Conservation (phyloP, 257 asterid species). For the Solanum chiquidenum region DNA sequence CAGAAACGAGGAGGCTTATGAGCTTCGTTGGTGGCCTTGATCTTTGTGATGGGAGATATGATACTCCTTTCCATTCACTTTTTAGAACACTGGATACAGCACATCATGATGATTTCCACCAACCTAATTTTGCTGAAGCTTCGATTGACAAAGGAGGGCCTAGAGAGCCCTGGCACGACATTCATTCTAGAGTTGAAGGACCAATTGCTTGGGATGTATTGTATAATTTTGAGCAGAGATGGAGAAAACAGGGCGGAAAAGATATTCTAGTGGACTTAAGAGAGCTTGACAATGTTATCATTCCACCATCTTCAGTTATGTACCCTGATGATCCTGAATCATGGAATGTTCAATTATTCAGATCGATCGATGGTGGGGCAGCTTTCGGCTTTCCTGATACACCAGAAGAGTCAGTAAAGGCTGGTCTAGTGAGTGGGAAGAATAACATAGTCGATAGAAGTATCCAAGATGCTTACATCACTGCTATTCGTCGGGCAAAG, state of each 20-base stretch:
- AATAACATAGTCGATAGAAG: conserved; percentile 71
- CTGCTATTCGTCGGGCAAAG: conserved; percentile 86
- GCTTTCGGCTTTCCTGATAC: conserved; percentile 81
- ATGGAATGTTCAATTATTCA: conserved; percentile 77
- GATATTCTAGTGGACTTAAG: conserved; percentile 49
- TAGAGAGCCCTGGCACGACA: conserved; percentile 88
- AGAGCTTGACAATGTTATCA: conserved; percentile 46
- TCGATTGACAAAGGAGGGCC: conserved; percentile 69
- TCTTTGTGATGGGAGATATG: conserved; percentile 82
- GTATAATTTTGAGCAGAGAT: conserved; percentile 79
- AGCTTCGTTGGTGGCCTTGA: conserved; percentile 91
- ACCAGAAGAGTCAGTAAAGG: conserved; percentile 63
- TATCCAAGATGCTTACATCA: conserved; percentile 79
- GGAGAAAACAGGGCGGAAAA: conserved; percentile 83
- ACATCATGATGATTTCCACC: conserved; percentile 83
- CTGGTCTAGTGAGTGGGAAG: conserved; percentile 80
- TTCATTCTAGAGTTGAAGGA: conserved; percentile 71
- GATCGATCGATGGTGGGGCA: conserved; percentile 91
- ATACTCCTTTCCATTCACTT: conserved; percentile 72
- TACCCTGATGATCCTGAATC: conserved; percentile 60
- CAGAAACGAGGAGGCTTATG: conserved; percentile 42
- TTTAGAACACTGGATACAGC: conserved; percentile 76
- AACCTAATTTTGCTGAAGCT: conserved; percentile 65
- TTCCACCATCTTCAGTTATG: conserved; percentile 71
- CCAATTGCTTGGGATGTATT: conserved; percentile 86